These are phyloP conservation scores for Colletotrichum tropicicola DNA, from an alignment of 2,329 filamentous ascomycete species.

Conservation along the genomic window DNA sequence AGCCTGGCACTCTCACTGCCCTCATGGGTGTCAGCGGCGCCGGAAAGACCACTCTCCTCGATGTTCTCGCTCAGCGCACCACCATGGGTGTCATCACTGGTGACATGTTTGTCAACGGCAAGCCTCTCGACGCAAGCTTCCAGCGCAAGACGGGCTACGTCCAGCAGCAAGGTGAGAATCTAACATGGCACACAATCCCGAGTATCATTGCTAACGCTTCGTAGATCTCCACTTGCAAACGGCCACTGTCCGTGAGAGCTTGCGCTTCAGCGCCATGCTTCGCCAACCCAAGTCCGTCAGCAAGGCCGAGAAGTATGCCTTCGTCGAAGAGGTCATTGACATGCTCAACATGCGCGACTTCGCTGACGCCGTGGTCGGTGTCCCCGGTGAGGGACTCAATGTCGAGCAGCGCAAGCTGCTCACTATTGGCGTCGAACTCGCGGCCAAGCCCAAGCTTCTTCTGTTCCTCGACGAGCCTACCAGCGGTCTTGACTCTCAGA, in stretches of 20 bases:
- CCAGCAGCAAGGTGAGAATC: constrained; percentile 64
- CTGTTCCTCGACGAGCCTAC: constrained; percentile 72
- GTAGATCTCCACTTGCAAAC: constrained; percentile 64
- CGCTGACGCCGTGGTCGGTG: constrained; percentile 71
- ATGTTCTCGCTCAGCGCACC: constrained; percentile 57
- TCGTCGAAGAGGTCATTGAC: constrained; percentile 71
- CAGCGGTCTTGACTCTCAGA: constrained; percentile 69
- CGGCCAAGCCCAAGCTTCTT: constrained; percentile 64
- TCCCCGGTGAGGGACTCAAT: constrained; percentile 68
- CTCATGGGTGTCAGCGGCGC: constrained; percentile 71
- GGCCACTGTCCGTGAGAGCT: constrained; percentile 62
- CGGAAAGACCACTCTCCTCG: constrained; percentile 53
- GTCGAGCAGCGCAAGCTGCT: constrained; percentile 70
- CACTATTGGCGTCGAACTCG: constrained; percentile 69
- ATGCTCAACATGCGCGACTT: constrained; percentile 75
- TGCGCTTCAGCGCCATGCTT: constrained; percentile 65
- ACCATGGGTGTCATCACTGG: constrained; percentile 71
- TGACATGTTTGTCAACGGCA: constrained; percentile 73
- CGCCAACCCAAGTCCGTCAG: constrained; percentile 63
- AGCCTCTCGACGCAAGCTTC: constrained; percentile 63
- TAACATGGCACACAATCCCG: neutral
- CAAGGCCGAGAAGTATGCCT: constrained; percentile 66
- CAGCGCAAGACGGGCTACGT: constrained; percentile 74
- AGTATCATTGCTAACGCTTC: neutral
- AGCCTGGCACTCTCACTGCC: constrained; percentile 86